Base-by-base conservation (phyloP, 2,329 filamentous ascomycete genomes). In the Alternaria ethzedia region DNA sequence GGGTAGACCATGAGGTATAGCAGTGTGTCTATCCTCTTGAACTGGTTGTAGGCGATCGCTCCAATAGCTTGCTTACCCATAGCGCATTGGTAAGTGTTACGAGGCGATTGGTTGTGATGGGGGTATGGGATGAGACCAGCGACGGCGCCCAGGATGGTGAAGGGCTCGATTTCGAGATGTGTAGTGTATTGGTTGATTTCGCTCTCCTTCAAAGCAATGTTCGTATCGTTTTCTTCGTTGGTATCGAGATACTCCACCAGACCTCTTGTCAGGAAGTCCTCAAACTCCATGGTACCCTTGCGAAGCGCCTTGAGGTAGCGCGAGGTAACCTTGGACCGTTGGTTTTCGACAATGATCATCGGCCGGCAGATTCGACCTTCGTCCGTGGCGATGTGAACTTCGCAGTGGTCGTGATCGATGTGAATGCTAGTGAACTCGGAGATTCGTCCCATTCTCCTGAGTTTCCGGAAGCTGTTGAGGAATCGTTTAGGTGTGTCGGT, bases 1-100 rank as follows among this genome's bases (percentile, higher is more conserved):
- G 96, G 96, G 76, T 99, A 99, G 4, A 99, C 96, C 83, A 99
- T 92, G 1, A 97, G 92, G 78, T 97, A 98, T 7, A 99, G 88
- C 15, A 99, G 86, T 0, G 95, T 98, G 76, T 99, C 96, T 79
- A 99, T 97, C 60, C 96, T 90, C 74, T 95, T 92, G 82, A 97
- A 97, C 80, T 99, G 96, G 78, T 99, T 99, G 78, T 97, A 97
- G 15, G 95, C 96, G 77, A 99, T 98, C 32, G 95, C 94, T 32
- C 96, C 96, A 78, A 99, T 98, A 43, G 96, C 96, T 91, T 99
- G 96, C 83, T 99, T 99, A 87, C 96, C 96, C 96, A 99, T 99
- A 82, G 96, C 96, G 83, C 95, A 97, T 85, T 98, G 95, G 77
- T 99, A 99, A 0, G 96, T 99, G 79, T 99, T 99, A 86, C 96